phyloP scores from a whole-genome alignment of 352 stramenopile species.

The Phytophthora syringae region DNA sequence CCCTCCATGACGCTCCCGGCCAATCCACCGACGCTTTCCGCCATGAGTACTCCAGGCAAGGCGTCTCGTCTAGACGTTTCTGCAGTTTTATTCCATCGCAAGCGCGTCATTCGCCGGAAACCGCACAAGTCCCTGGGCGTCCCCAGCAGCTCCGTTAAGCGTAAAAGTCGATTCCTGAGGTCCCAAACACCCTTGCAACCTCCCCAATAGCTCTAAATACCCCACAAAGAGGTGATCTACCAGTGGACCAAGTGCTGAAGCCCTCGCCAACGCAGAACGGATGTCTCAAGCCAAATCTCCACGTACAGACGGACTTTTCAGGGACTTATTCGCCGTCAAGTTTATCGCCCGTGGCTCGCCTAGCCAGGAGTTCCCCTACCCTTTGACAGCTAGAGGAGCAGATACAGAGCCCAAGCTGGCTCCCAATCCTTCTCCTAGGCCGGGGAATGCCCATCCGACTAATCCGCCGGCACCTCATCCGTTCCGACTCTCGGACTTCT shows the following conservation, averaged over 20 bases:
- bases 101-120: slow-evolving; percentile 32
- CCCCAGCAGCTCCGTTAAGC: slow-evolving; percentile 24
- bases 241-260: neutral
- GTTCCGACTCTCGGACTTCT: slow-evolving; percentile 77
- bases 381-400: slow-evolving; percentile 15
- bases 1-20: slow-evolving; percentile 6
- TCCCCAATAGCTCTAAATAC: neutral
- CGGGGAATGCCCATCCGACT: neutral
- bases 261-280: slow-evolving; percentile 6
- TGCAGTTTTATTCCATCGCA: slow-evolving; percentile 29
- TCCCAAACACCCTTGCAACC: neutral
- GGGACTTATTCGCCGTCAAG: slow-evolving; percentile 17
- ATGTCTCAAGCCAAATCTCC: slow-evolving; percentile 29
- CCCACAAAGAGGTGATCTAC: neutral
- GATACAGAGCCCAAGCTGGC: slow-evolving; percentile 17
- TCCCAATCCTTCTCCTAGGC: slow-evolving; percentile 4
- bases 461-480: slow-evolving; percentile 43
- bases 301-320: slow-evolving; percentile 45
- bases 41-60: neutral
- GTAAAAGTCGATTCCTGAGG: slow-evolving; percentile 21
- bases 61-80: slow-evolving; percentile 25
- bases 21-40: neutral
- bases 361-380: slow-evolving; percentile 38
- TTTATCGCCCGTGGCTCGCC: slow-evolving; percentile 31
- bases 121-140: slow-evolving; percentile 9